Base-by-base conservation (phyloP, 2,329 filamentous ascomycete species). In the Xylaria sp. region DNA sequence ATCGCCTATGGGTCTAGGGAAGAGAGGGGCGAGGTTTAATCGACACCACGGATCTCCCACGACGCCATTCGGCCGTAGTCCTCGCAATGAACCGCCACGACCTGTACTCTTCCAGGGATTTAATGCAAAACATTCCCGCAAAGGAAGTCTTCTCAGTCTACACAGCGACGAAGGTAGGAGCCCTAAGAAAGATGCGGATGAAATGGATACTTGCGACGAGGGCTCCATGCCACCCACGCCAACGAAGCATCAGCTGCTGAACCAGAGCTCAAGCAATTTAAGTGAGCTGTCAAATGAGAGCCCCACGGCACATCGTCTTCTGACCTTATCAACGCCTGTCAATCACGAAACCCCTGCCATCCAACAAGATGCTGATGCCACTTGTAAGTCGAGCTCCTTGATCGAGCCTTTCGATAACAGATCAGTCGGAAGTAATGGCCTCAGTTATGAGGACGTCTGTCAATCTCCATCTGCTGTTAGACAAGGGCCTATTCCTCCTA, bases 181-280 rank as follows among this genome's bases (percentile, higher is more conserved):
- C 83, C 86, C 72, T 88, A 88, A 58, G 83, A 91, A 75, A 67
- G 71, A 71, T 43, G 74, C 75, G 31, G 76, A 75, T n/a, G 77
- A 76, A 60, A 75, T 68, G 54, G 74, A 75, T 15, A 76, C 72
- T 61, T 74, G 70, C 48, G 73, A 82, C 20, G 93, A 94, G 67
- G 85, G 83, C 48, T 94, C 97, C 59, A 84, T 95, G 66, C 94
- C 95, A n/a, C 94, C 95, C 0, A 99, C 96, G 1, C 96, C 96
- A 0, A 98, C 96, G 0, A 98, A 97, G 80, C 89, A 89, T 73
- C 83, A 78, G 68, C 82, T 82, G 64, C 83, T 79, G 49, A 82
- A 80, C 75, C 86, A 75, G 51, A 72, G 63, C 54, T 69, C 71
- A 18, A 72, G 41, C 67, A 71, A 80, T 71, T 74, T 82, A 64